phyloP scores from a whole-genome alignment of 169 alveolate genomes.

The Plasmodium vivax region DNA sequence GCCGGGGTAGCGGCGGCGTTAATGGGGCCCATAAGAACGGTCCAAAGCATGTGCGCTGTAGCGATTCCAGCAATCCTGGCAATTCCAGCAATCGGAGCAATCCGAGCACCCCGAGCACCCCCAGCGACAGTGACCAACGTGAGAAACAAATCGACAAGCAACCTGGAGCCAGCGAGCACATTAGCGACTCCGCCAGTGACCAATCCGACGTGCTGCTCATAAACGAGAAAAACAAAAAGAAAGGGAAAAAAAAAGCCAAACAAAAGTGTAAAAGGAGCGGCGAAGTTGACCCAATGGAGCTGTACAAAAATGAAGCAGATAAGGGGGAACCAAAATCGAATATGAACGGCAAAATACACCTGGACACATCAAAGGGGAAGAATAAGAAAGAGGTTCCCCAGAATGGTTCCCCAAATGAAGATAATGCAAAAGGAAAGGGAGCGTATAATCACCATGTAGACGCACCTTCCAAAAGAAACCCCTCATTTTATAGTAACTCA shows the following conservation, averaged over 20 bases:
- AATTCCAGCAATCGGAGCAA: too few relatives aligned
- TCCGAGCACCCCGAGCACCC: neutral
- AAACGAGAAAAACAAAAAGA: conserved; percentile 2
- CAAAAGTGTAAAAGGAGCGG: neutral
- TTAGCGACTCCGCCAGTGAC: neutral
- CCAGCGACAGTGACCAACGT: neutral
- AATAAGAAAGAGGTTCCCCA: neutral
- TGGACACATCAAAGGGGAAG: neutral
- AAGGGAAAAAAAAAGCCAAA: neutral
- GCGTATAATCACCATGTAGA: neutral
- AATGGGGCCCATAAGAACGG: neutral
- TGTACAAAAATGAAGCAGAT: neutral
- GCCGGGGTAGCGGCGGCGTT: neutral
- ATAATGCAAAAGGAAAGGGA: neutral
- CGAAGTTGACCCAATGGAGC: neutral
- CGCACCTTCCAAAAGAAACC: neutral
- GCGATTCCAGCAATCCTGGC: too few relatives aligned
- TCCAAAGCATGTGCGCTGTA: neutral
- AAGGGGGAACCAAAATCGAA: neutral
- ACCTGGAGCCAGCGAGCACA: neutral
- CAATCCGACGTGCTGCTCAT: neutral
- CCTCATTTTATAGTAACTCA: neutral
- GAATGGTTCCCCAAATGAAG: neutral
- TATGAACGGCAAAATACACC: neutral
- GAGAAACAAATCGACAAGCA: neutral